Percentiles rank a stretch among this genome's conserved stretches.
These are phyloP conservation scores for Polygonum maritimum DNA, from an alignment of 148 eudicot genomes.

Conservation along the genomic window DNA sequence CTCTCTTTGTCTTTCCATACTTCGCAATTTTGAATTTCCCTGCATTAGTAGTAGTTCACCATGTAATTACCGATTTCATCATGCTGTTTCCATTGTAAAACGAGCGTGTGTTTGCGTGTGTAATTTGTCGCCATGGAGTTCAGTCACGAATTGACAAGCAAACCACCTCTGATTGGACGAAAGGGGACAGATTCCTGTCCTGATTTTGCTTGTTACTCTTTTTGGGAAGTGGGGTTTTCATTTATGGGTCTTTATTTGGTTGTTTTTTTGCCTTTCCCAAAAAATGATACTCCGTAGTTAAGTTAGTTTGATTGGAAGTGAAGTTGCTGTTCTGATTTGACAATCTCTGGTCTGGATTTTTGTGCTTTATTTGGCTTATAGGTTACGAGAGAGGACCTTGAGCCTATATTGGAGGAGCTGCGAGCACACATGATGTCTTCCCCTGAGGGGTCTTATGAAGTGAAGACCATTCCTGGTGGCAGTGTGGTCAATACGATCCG, in stretches of 20 bases:
- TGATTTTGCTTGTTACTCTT: background rate
- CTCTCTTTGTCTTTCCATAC: background rate
- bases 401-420: conserved; percentile 53
- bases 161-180: background rate
- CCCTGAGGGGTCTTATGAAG: conserved; percentile 37
- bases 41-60: background rate
- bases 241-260: background rate
- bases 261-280: background rate
- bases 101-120: background rate
- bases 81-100: background rate
- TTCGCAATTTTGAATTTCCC: conserved; percentile 3
- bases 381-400: conserved; percentile 77
- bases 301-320: background rate
- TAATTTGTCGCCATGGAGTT: background rate
- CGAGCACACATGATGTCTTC: conserved; percentile 41
- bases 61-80: background rate
- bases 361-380: conserved; percentile 5
- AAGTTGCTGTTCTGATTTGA: background rate
- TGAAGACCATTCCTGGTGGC: conserved; percentile 85
- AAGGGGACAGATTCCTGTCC: background rate
- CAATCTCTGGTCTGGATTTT: background rate
- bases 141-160: background rate
- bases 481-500: conserved; percentile 94
- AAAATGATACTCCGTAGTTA: background rate
- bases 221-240: background rate